These are phyloP conservation scores for Paramecium sexaurelia DNA, from an alignment of 73 alveolate genomes.

Conservation along the genomic window DNA sequence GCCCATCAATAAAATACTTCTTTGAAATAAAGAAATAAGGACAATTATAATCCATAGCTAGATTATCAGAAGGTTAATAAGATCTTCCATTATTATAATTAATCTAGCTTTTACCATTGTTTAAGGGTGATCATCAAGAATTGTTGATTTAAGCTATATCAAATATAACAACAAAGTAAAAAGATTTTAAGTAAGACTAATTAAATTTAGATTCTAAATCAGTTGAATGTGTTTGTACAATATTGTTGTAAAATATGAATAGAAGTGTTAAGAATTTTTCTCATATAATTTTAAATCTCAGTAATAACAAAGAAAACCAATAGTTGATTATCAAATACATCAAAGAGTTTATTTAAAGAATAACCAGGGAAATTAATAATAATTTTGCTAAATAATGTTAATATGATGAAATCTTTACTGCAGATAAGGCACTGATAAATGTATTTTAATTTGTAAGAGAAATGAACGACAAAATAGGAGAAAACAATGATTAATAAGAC, in stretches of 20 bases:
- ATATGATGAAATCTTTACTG: slow-evolving; percentile 34
- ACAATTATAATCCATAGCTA: not conserved
- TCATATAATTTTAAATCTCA: not conserved
- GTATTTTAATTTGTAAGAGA: slow-evolving; percentile 42
- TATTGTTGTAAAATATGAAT: not conserved
- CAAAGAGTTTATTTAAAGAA: not conserved
- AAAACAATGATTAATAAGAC: not conserved
- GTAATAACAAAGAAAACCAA: slow-evolving; percentile 4
- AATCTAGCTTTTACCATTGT: not conserved
- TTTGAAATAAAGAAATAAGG: slow-evolving; percentile 11
- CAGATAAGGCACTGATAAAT: slow-evolving; percentile 3
- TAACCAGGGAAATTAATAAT: not conserved
- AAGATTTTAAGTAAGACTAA: not conserved
- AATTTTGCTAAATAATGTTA: not conserved
- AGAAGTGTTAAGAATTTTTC: slow-evolving; percentile 7
- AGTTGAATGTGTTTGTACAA: slow-evolving; percentile 31
- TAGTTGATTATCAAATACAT: not conserved
- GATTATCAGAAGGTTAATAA: not conserved
- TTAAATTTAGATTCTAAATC: not conserved
- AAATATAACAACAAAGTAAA: not conserved
- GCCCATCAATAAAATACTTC: not conserved
- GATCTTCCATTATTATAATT: not conserved
- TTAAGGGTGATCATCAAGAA: slow-evolving; percentile 26
- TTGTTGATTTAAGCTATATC: not conserved
- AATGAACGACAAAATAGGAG: not conserved